These are phyloP conservation scores for Phytophthora brassicae DNA, from an alignment of 352 stramenopile genomes.

Conservation along the genomic window DNA sequence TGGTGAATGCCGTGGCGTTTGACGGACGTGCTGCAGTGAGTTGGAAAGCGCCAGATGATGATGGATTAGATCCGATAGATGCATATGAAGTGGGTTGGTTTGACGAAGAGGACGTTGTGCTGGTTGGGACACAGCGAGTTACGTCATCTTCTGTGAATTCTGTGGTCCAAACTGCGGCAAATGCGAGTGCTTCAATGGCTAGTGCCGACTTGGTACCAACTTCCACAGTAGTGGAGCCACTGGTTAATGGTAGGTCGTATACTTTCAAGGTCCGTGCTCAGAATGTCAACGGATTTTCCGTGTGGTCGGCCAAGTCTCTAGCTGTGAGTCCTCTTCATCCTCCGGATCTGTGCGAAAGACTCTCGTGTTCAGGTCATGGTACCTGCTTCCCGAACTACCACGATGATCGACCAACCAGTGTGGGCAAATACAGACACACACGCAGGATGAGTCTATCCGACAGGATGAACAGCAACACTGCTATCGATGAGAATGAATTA, in stretches of 20 bases:
- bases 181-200: constrained; percentile 7
- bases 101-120: constrained; percentile 44
- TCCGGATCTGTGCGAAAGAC: constrained; percentile 61
- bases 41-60: constrained; percentile 65
- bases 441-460: neutral
- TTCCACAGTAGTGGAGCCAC: constrained; percentile 38
- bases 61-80: constrained; percentile 57
- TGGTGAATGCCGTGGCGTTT: constrained; percentile 52
- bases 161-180: constrained; percentile 5
- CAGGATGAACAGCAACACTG: constrained; percentile 15
- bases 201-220: constrained; percentile 35
- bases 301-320: constrained; percentile 73
- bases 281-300: constrained; percentile 65
- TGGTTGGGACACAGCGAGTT: constrained; percentile 48
- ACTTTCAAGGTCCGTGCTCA: constrained; percentile 70
- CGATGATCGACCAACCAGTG: neutral
- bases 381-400: constrained; percentile 73
- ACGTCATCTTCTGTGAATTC: constrained; percentile 24
- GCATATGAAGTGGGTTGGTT: constrained; percentile 69
- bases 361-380: constrained; percentile 64
- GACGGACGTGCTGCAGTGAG: constrained; percentile 60
- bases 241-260: constrained; percentile 67
- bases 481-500: constrained; percentile 27
- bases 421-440: neutral
- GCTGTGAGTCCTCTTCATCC: constrained; percentile 71